Evolutionary conservation across 2,329 filamentous ascomycete species (phyloP), one percentile per base, ranked within the genome.

Genomic region (Alternaria consortialis): DNA sequence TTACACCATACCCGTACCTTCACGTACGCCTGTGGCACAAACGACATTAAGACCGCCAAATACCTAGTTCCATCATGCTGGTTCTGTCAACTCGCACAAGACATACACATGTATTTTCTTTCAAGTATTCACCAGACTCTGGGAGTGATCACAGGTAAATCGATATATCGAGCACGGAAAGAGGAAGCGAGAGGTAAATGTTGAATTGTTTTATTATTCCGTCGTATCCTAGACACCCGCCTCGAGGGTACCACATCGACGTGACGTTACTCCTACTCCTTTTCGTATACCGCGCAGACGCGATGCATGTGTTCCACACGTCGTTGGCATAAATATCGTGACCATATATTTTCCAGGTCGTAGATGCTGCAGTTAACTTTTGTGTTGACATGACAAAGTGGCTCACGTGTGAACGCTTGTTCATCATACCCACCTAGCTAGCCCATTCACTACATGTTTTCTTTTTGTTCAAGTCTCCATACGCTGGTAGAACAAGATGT

Each of bases 401-500:
- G 40, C 55, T 53, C 25, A 31, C 32, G 43, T 32, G 29, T 47
- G 25, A 31, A 47, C 12, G 44, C 29, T 31, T 15, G 7, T 3
- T 25, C 46, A 44, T 60, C 57, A 48, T 58, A 15, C 34, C 27
- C 17, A 40, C 39, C 31, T 52, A 47, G 42, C 50, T 55, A 52
- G 58, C 46, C 39, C 27, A 17, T 46, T 25, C 37, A 53, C 40
- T 43, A 32, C n/a, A 20, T 39, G 2, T 43, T 37, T 51, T 51
- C 27, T 53, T 34, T 27, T 39, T 31, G 34, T 48, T 77, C 71
- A 77, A 63, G 66, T 68, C 63, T 79, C 73, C 42, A 95, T 87
- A 72, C 88, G 88, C 82, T 97, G 91, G 79, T 99, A 99, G 81
- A 99, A 97, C 74, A 99, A 82, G 68, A 99, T 88, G 80, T 99